Conservation (phyloP, 2,329 filamentous ascomycete species). For the Byssothecium circinans region DNA sequence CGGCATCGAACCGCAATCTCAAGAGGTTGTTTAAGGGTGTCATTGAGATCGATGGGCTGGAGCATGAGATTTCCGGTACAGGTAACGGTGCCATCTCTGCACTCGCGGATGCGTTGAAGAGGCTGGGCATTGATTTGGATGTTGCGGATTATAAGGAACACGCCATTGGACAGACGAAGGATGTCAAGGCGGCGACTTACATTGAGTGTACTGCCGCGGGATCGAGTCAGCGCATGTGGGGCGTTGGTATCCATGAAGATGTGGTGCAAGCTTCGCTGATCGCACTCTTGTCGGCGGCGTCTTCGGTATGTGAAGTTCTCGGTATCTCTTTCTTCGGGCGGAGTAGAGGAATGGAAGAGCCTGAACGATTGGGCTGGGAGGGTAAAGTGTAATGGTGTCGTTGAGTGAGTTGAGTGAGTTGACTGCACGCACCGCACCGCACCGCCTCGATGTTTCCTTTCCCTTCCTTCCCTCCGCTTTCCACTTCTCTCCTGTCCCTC, state of each 20-base stretch:
- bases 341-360: not conserved
- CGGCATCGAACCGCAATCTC: slow-evolving; percentile 74
- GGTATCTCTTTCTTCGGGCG: not conserved
- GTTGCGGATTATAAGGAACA: slow-evolving; percentile 97
- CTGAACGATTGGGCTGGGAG: too few relatives aligned
- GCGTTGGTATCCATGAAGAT: slow-evolving; percentile 89
- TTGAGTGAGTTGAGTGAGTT: not conserved
- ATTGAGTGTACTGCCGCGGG: slow-evolving; percentile 79
- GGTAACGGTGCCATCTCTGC: slow-evolving; percentile 92
- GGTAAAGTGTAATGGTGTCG: not conserved
- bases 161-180: slow-evolving; percentile 76
- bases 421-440: not conserved
- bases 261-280: slow-evolving; percentile 87
- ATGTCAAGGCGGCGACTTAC: slow-evolving; percentile 92
- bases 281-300: slow-evolving; percentile 81
- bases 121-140: slow-evolving; percentile 81
- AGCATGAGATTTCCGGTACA: slow-evolving; percentile 75
- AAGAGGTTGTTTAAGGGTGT: slow-evolving; percentile 84
- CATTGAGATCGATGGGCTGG: slow-evolving; percentile 76
- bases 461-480: not conserved
- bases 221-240: slow-evolving; percentile 77
- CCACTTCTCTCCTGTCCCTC: not conserved
- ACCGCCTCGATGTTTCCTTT: too few relatives aligned
- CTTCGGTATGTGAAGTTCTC: slow-evolving; percentile 64
- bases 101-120: slow-evolving; percentile 76